phyloP scores from a whole-genome alignment of 306 rosid species.

The Astragalus membranaceus region DNA sequence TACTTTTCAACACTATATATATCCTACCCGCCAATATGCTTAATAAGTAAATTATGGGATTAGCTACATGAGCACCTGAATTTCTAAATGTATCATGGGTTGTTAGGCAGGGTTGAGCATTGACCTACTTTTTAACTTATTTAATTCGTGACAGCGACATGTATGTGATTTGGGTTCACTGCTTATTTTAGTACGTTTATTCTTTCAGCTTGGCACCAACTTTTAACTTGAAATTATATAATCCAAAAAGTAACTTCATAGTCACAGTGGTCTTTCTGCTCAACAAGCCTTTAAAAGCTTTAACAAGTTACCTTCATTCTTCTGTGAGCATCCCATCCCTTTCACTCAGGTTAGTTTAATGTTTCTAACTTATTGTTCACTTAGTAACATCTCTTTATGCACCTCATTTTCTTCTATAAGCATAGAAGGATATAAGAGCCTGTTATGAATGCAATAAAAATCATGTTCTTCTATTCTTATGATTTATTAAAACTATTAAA shows the following conservation, averaged over 20 bases:
- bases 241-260: constrained; percentile 21
- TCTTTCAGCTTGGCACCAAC: constrained; percentile 37
- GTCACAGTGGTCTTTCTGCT: constrained; percentile 11
- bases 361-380: constrained; percentile 8
- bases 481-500: background rate
- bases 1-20: background rate
- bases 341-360: constrained; percentile 31
- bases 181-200: constrained; percentile 9
- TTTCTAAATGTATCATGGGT: constrained; percentile 13
- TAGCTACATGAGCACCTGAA: constrained; percentile 13
- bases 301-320: background rate
- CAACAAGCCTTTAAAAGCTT: constrained; percentile 16
- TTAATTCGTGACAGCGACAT: constrained; percentile 25
- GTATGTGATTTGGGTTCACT: constrained; percentile 23
- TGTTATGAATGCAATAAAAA: constrained; percentile 5
- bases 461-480: background rate
- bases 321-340: constrained; percentile 14
- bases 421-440: background rate
- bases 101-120: background rate
- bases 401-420: too few relatives aligned
- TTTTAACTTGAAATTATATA: constrained; percentile 50
- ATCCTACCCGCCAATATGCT: background rate
- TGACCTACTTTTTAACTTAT: background rate
- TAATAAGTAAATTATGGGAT: background rate
- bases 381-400: background rate